These are phyloP conservation scores for Podaxis carcinomalis DNA, from an alignment of 768 basidiomycete genomes.

Conservation along the genomic window DNA sequence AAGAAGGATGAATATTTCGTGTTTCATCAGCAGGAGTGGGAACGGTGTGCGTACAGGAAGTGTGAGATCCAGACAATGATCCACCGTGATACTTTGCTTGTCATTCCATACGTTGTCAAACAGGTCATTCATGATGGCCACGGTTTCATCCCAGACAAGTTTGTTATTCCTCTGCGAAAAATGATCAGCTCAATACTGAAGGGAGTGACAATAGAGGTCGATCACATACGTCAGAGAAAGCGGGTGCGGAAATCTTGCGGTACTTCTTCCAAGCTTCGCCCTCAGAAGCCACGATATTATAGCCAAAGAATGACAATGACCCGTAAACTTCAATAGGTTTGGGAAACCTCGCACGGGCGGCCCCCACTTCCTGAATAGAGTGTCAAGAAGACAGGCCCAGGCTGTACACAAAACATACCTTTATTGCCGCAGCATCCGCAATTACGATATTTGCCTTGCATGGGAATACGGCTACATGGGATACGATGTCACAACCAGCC, in stretches of 20 bases:
- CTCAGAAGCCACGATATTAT: constrained; percentile 61
- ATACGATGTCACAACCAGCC: constrained; percentile 7
- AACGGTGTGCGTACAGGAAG: constrained; percentile 32
- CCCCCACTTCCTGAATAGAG: constrained; percentile 41
- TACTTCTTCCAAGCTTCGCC: constrained; percentile 66
- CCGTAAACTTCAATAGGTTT: constrained; percentile 49
- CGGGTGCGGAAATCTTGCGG: constrained; percentile 55
- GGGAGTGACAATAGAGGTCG: background rate
- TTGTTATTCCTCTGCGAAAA: constrained; percentile 33
- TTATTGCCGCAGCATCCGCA: constrained; percentile 37
- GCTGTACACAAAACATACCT: constrained; percentile 21
- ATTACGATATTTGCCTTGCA: constrained; percentile 20
- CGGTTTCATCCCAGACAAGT: constrained; percentile 43
- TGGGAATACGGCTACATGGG: constrained; percentile 14
- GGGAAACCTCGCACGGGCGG: constrained; percentile 46
- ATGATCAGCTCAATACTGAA: background rate
- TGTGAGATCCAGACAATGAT: constrained; percentile 46
- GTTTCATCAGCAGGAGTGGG: constrained; percentile 2
- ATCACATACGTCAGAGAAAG: constrained; percentile 53
- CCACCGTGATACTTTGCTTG: constrained; percentile 29
- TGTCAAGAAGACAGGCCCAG: background rate
- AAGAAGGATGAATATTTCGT: background rate
- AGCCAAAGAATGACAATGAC: constrained; percentile 46
- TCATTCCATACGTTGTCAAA: constrained; percentile 43
- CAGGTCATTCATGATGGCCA: constrained; percentile 33